Conservation (phyloP, 805 yeast species). For the Candida dendrica region DNA sequence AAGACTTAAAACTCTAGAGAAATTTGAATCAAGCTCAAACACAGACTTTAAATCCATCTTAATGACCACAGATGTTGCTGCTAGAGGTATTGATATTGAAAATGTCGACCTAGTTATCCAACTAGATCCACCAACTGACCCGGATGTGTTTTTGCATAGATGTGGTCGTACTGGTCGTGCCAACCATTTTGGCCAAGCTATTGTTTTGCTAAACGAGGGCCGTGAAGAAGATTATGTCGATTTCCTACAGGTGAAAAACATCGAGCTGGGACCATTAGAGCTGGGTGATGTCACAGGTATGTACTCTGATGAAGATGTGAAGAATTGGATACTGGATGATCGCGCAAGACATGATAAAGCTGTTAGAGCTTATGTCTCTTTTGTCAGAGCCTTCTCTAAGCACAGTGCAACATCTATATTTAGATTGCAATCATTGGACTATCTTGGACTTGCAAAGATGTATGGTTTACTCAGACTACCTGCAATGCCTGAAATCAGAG, state of each 20-base stretch:
- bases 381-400: slow-evolving; percentile 74
- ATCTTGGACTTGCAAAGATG: slow-evolving; percentile 60
- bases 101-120: slow-evolving; percentile 94
- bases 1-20: slow-evolving; percentile 62
- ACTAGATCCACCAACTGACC: slow-evolving; percentile 89
- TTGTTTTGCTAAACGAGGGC: slow-evolving; percentile 64
- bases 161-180: slow-evolving; percentile 96
- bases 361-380: slow-evolving; percentile 74
- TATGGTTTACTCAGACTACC: slow-evolving; percentile 84
- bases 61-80: slow-evolving; percentile 97
- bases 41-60: slow-evolving; percentile 46
- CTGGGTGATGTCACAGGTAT: slow-evolving; percentile 2
- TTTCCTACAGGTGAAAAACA: slow-evolving; percentile 68
- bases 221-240: slow-evolving; percentile 78
- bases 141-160: slow-evolving; percentile 86
- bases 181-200: slow-evolving; percentile 71
- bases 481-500: slow-evolving; percentile 83
- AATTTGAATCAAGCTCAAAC: slow-evolving; percentile 30
- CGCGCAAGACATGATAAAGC: slow-evolving; percentile 79
- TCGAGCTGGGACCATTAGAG: slow-evolving; percentile 38
- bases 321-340: slow-evolving; percentile 61
- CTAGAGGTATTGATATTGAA: slow-evolving; percentile 92
- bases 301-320: slow-evolving; percentile 10
- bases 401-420: slow-evolving; percentile 88
- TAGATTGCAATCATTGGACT: slow-evolving; percentile 64